phyloP scores from a whole-genome alignment of 352 stramenopile genomes.

The Aphanomyces invadans region DNA sequence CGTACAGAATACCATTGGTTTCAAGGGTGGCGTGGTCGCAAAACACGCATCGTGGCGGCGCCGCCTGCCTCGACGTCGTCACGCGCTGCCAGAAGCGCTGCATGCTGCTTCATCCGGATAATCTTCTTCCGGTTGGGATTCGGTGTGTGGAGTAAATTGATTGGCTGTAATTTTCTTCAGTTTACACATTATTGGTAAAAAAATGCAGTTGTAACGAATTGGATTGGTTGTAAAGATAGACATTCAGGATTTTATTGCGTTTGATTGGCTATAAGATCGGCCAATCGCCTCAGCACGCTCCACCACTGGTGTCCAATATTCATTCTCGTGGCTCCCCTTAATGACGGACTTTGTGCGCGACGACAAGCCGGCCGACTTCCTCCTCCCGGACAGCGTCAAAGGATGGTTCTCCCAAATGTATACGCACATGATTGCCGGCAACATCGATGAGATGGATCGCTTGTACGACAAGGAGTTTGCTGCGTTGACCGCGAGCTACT shows the following conservation, averaged over 20 bases:
- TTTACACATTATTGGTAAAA: not conserved
- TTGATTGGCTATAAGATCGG: not conserved
- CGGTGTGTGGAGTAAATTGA: not conserved
- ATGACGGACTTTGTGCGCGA: conserved; percentile 39
- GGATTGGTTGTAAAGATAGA: not conserved
- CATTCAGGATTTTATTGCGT: not conserved
- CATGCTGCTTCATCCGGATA: not conserved
- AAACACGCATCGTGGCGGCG: conserved; percentile 10
- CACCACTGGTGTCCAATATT: conserved; percentile 12
- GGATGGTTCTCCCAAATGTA: conserved; percentile 85
- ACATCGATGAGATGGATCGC: conserved; percentile 71
- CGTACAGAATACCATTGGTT: conserved; percentile 21
- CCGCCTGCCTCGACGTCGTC: not conserved
- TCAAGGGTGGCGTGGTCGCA: conserved; percentile 14
- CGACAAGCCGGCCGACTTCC: conserved; percentile 80
- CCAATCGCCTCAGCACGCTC: not conserved
- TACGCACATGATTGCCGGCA: conserved; percentile 75
- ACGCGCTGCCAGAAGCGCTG: not conserved
- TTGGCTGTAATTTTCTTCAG: not conserved
- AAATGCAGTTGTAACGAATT: not conserved
- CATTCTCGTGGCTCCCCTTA: not conserved
- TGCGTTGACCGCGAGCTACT: conserved; percentile 89
- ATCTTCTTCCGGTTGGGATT: not conserved
- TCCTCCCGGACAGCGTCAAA: conserved; percentile 83
- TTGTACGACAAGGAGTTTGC: conserved; percentile 86